Percentiles rank a stretch among this genome's conserved stretches.
These are phyloP conservation scores for Boletellus emodensis DNA, from an alignment of 768 basidiomycete genomes.

Conservation along the genomic window DNA sequence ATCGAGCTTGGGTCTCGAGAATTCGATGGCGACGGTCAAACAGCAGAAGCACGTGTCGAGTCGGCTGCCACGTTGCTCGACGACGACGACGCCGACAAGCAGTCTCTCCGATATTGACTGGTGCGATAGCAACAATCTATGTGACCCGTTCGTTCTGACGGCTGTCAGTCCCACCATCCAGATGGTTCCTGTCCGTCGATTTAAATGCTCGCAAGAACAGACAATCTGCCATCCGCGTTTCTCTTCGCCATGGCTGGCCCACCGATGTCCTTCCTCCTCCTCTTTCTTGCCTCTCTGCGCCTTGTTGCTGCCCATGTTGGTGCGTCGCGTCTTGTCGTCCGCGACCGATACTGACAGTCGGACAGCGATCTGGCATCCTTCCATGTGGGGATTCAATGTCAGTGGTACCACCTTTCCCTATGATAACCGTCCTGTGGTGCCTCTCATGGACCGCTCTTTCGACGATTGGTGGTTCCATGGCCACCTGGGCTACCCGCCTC, in stretches of 20 bases:
- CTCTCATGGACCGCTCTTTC: constrained; percentile 37
- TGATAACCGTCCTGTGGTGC: constrained; percentile 59
- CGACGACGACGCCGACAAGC: background rate
- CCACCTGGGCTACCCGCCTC: constrained; percentile 56
- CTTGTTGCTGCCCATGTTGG: constrained; percentile 16
- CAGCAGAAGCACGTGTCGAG: background rate
- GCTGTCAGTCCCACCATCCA: too few relatives aligned
- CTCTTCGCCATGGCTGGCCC: constrained; percentile 18
- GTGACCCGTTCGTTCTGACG: too few relatives aligned
- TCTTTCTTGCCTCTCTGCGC: constrained; percentile 4
- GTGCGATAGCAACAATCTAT: too few relatives aligned
- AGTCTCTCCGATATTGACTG: constrained; percentile 12
- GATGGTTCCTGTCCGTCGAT: too few relatives aligned
- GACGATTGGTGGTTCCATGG: constrained; percentile 59
- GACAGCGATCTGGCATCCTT: constrained; percentile 50
- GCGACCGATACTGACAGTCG: background rate
- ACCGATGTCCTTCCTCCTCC: constrained; percentile 4
- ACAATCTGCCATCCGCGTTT: too few relatives aligned
- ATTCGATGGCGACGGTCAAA: background rate
- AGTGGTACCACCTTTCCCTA: constrained; percentile 49
- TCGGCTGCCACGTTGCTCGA: constrained; percentile 7
- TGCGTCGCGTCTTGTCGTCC: constrained; percentile 2
- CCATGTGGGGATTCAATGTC: constrained; percentile 71
- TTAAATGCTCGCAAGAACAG: too few relatives aligned
- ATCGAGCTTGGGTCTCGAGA: constrained; percentile 5